Evolutionary conservation across 257 asterid species (phyloP).

Genomic region (Lantana camara): DNA sequence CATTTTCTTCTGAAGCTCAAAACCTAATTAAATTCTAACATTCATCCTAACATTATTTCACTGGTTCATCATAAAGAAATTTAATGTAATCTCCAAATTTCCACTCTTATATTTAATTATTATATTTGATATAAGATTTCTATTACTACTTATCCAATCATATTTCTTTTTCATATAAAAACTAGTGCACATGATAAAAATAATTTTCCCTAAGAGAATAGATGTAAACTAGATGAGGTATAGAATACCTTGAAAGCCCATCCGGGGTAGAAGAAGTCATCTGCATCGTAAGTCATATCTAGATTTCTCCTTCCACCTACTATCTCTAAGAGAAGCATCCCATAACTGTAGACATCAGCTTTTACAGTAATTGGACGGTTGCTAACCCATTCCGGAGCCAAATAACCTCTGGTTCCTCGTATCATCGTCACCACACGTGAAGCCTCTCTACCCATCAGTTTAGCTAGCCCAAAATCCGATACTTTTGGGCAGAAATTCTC

Average conservation of each 20-base stretch:
- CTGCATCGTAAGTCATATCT: conserved; percentile 76
- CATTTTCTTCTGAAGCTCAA: too few relatives aligned
- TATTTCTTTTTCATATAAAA: too few relatives aligned
- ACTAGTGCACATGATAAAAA: not conserved
- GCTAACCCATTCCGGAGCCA: conserved; percentile 93
- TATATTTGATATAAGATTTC: not conserved
- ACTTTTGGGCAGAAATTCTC: conserved; percentile 79
- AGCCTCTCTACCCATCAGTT: conserved; percentile 92
- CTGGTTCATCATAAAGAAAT: too few relatives aligned
- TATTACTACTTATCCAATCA: too few relatives aligned
- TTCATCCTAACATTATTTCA: too few relatives aligned
- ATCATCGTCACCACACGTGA: conserved; percentile 84
- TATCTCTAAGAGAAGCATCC: conserved; percentile 87
- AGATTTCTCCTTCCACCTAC: conserved; percentile 89
- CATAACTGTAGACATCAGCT: conserved; percentile 92
- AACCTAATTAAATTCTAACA: too few relatives aligned
- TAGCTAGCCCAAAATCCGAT: conserved; percentile 92
- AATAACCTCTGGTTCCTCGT: conserved; percentile 84
- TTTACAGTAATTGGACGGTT: conserved; percentile 85
- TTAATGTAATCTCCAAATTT: too few relatives aligned
- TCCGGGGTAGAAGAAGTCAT: conserved; percentile 89
- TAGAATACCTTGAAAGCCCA: conserved; percentile 91
- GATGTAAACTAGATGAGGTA: not conserved
- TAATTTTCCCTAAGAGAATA: not conserved
- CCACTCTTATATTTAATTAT: too few relatives aligned